These are phyloP conservation scores for Pyrenophora seminiperda DNA, from an alignment of 2,329 filamentous ascomycete species.

Conservation along the genomic window DNA sequence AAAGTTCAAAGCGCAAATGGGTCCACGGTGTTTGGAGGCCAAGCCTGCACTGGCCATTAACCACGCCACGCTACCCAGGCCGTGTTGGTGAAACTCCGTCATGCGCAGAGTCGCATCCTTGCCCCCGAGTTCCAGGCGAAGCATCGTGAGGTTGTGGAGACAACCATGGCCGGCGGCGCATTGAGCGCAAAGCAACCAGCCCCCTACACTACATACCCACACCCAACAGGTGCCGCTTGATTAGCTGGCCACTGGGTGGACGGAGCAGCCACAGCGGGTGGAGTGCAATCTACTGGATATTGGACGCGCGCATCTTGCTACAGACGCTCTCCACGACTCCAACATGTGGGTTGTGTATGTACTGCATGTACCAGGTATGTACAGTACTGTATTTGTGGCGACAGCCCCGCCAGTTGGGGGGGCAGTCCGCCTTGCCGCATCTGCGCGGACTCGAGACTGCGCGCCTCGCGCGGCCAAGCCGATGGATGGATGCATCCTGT, in stretches of 20 bases:
- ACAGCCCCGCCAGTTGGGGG: constrained; percentile 17
- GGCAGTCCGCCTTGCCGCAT: constrained; percentile 11
- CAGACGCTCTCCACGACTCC: not conserved
- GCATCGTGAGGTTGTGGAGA: constrained; percentile 11
- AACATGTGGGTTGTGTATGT: constrained; percentile 1
- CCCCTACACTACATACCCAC: too few relatives aligned
- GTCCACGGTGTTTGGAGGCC: too few relatives aligned
- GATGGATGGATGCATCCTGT: not conserved
- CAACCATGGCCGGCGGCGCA: constrained; percentile 7
- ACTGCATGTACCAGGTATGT: not conserved
- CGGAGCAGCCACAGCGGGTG: constrained; percentile 1
- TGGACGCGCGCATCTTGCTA: constrained; percentile 11
- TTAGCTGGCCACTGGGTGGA: constrained; percentile 3
- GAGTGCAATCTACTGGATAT: constrained; percentile 12
- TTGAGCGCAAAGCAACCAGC: constrained; percentile 4
- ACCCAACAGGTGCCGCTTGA: not conserved
- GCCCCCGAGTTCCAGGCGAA: constrained; percentile 9
- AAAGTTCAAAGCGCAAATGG: too few relatives aligned
- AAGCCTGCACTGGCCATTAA: too few relatives aligned
- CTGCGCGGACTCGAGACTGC: constrained; percentile 1
- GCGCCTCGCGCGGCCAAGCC: constrained; percentile 12
- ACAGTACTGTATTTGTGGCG: not conserved
- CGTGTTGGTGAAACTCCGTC: too few relatives aligned
- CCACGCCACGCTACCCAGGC: too few relatives aligned
- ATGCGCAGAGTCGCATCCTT: too few relatives aligned